Conservation (phyloP, 306 rosid genomes). For the Pyrus bretschneideri region DNA sequence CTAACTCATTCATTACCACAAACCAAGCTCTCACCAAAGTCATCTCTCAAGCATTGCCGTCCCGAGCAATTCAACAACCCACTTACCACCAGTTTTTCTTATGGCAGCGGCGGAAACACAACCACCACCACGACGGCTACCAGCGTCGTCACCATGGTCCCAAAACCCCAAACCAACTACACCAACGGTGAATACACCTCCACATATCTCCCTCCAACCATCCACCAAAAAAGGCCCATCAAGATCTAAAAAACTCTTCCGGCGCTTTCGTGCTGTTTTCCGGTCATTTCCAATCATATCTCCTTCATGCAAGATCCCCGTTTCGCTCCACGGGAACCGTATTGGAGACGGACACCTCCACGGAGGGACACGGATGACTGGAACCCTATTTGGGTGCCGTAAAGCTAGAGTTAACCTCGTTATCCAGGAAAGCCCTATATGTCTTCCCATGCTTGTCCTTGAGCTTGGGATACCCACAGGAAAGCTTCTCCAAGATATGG, state of each 20-base stretch:
- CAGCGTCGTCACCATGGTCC: neutral
- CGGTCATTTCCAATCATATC: constrained; percentile 65
- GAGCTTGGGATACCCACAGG: constrained; percentile 63
- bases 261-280: constrained; percentile 42
- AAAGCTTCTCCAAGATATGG: constrained; percentile 69
- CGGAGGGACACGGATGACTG: constrained; percentile 57
- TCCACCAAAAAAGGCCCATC: constrained; percentile 38
- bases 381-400: constrained; percentile 63
- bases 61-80: neutral
- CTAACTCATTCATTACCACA: neutral
- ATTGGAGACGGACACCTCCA: constrained; percentile 30
- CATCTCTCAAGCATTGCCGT: neutral
- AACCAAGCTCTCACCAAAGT: constrained; percentile 1
- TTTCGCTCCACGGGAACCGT: constrained; percentile 13
- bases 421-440: constrained; percentile 58
- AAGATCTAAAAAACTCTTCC: constrained; percentile 29
- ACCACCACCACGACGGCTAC: neutral
- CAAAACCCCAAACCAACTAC: neutral
- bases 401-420: constrained; percentile 63
- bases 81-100: neutral
- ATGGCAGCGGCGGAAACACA: constrained; percentile 2
- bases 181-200: neutral
- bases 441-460: constrained; percentile 50
- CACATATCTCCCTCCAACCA: constrained; percentile 51
- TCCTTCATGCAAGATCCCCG: constrained; percentile 54